Base-by-base conservation (phyloP, 345 rosid genomes). In the Lepidium didymum region DNA sequence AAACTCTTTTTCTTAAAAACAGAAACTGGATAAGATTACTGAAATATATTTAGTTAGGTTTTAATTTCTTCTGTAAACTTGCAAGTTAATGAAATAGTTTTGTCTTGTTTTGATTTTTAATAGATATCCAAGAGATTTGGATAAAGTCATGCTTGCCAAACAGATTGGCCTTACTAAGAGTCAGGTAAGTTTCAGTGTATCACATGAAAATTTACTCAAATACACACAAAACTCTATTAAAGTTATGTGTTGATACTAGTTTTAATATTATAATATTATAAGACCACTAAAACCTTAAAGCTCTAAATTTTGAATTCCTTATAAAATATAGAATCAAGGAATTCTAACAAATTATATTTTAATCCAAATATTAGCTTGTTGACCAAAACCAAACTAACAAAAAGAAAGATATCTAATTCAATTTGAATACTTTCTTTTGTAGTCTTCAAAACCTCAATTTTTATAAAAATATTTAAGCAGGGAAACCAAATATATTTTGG, bases 51-150 rank as follows among this genome's bases (percentile, higher is more conserved):
- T 21, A 38, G 1, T 11, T 23, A 29, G 6, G 18, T 51, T 21
- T 25, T 25, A 25, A 25, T 25, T 25, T 25, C 27, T 25, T 59
- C 1, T 50, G 23, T 51, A 37, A 2, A 45, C 49, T 2, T 70
- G 37, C 44, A 42, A 12, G 4, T 19, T 51, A 23, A 43, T 54
- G 2, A 62, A 14, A 11, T 43, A 15, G n/a, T 54, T 55, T 8
- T 13, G 51, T 11, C 46, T 45, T 55, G 31, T 23, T 64, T 64
- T 44, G 57, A 58, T 23, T 72, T 72, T n/a, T 62, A 10, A 25
- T 75, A 90, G 96, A 37, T 90, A 87, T 70, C 96, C 96, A 6
- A 87, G 82, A 75, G 96, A 90, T 79, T 79, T 87, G 25, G 96
- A 90, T 57, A 90, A 90, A 79, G 82, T 73, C 38, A 69, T 83